Base-by-base conservation (phyloP, 1,284 basidiomycete species). In the Athelia sp. region DNA sequence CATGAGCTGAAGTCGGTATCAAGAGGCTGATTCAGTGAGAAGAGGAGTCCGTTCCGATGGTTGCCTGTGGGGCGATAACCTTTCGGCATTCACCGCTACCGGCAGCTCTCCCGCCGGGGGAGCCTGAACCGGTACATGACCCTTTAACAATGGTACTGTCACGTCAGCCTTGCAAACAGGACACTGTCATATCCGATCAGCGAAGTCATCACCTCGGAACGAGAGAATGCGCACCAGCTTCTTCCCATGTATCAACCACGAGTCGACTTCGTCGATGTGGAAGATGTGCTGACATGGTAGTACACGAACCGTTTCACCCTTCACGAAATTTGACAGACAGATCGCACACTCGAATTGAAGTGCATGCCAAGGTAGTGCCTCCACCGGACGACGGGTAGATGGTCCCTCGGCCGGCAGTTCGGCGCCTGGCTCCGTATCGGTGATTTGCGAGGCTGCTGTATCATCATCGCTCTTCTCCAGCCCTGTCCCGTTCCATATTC, bases 281-380 rank as follows among this genome's bases (percentile, higher is more conserved):
- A 90, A 92, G 49, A 95, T 82, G 63, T 96, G 93, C 47, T 90
- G 86, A 61, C 93, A 97, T 0, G 93, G 93, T 44, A 96, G 65
- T 47, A 94, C 90, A 55, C 93, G 80, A 31, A 96, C 90, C 54
- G 82, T 77, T 62, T 97, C 93, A 2, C 92, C 92, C 57, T 83
- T 82, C 35, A 72, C 82, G 58, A 96, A 96, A 56, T 87, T 82
- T 54, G 80, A 87, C 55, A 97, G 75, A 64, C 93, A 97, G 54
- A 97, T 95, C 11, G 92, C 88, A 61, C 93, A 97, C 63, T 96
- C 91, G 42, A 72, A 59, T 59, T 90, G 87, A 4, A 73, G 66
- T 56, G 85, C 82, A 52, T 85, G 88, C 88, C 87, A 90, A 4
- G 83, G 78, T 6, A 63, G 59, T n/a, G n/a, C n/a, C 32, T 54